These are phyloP conservation scores for Backusella macrospora DNA, from an alignment of 192 early-diverging fungal species.

Conservation along the genomic window DNA sequence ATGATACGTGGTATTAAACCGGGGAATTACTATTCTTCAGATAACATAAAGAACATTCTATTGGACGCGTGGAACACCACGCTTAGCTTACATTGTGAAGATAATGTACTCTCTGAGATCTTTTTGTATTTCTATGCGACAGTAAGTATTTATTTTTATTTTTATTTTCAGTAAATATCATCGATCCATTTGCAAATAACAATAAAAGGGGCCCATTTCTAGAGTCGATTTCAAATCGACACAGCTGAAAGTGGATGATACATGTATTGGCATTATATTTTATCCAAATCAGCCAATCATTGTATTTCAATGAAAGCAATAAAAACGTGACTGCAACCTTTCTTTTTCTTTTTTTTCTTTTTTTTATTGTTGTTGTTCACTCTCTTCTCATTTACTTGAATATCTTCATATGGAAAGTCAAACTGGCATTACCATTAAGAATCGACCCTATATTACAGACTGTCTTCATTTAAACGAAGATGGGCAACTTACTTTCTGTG, in stretches of 20 bases:
- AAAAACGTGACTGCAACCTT: conserved; percentile 5
- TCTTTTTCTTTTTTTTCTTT: not conserved
- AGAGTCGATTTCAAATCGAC: not conserved
- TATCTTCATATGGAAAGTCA: not conserved
- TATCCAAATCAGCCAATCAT: not conserved
- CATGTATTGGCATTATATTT: not conserved
- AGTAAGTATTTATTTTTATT: not conserved
- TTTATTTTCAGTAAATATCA: too few species aligned
- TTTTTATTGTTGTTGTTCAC: not conserved
- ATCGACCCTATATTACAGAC: not conserved
- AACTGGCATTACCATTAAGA: not conserved
- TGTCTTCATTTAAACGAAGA: conserved; percentile 10
- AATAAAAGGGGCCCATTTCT: not conserved
- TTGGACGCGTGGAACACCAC: not conserved
- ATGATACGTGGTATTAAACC: not conserved
- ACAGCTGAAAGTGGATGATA: not conserved
- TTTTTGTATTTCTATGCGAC: not conserved
- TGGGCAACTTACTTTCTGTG: not conserved
- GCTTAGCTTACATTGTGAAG: not conserved
- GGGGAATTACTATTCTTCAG: not conserved
- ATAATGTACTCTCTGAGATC: not conserved
- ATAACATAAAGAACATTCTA: not conserved
- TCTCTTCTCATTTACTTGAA: not conserved
- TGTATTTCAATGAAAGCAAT: not conserved
- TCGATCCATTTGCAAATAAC: too few species aligned